Percentiles rank a stretch among this genome's conserved stretches.
phyloP scores from a whole-genome alignment of 78 protist species.

The Tieghemostelium lacteum region DNA sequence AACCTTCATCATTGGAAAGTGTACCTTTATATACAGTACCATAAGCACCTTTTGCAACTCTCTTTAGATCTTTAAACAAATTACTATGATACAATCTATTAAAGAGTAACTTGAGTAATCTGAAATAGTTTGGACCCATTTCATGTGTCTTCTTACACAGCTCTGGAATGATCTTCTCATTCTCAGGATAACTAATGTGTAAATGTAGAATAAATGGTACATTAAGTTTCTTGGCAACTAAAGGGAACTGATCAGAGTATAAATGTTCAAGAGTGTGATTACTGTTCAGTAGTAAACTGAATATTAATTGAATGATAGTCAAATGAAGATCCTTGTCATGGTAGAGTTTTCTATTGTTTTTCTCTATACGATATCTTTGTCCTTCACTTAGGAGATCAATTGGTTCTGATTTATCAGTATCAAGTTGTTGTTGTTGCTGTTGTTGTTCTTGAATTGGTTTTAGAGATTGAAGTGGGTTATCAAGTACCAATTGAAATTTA shows the following conservation, averaged over 20 bases:
- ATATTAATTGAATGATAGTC: constrained; percentile 65
- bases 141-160: constrained; percentile 32
- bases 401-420: constrained; percentile 22
- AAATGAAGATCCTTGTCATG: constrained; percentile 78
- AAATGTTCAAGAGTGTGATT: constrained; percentile 82
- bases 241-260: constrained; percentile 83
- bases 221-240: constrained; percentile 71
- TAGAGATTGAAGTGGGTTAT: constrained; percentile 31
- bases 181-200: constrained; percentile 78
- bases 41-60: constrained; percentile 83
- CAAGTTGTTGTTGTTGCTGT: neutral
- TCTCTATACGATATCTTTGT: constrained; percentile 54
- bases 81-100: constrained; percentile 43
- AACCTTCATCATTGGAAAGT: constrained; percentile 65
- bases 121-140: constrained; percentile 69
- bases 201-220: constrained; percentile 77
- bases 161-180: constrained; percentile 64
- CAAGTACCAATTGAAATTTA: constrained; percentile 66
- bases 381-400: constrained; percentile 20
- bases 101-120: constrained; percentile 76
- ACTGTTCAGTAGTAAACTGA: constrained; percentile 57
- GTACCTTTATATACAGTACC: constrained; percentile 85
- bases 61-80: constrained; percentile 35
- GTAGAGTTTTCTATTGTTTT: constrained; percentile 78
- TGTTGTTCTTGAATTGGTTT: neutral